A percentile compares a stretch with the other conserved stretches of the same genome.
These are phyloP conservation scores for Arthrobotrys megalospora DNA, from an alignment of 2,329 filamentous ascomycete species.

Conservation along the genomic window DNA sequence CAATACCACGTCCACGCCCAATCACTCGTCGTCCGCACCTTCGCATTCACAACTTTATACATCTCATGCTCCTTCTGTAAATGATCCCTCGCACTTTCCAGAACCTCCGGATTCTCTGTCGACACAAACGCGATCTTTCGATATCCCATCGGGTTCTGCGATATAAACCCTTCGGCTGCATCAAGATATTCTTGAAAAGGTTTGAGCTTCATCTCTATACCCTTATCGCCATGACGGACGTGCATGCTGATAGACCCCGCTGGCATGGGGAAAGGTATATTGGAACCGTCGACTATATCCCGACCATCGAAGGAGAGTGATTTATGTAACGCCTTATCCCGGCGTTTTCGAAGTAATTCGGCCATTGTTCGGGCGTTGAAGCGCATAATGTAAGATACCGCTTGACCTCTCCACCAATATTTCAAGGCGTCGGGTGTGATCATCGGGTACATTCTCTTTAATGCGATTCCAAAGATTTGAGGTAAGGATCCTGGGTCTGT, in stretches of 20 bases:
- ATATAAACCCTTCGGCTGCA: constrained; percentile 60
- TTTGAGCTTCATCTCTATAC: constrained; percentile 62
- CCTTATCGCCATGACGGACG: constrained; percentile 62
- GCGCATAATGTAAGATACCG: constrained; percentile 62
- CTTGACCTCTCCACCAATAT: constrained; percentile 64
- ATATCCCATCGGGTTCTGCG: constrained; percentile 61
- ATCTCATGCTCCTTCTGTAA: constrained; percentile 43
- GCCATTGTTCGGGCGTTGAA: constrained; percentile 62
- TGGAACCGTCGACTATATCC: constrained; percentile 32
- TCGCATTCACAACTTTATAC: constrained; percentile 52
- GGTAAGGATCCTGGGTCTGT: constrained; percentile 54
- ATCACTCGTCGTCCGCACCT: constrained; percentile 46
- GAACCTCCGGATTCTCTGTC: constrained; percentile 62
- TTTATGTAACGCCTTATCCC: constrained; percentile 37
- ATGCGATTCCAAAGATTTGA: constrained; percentile 56
- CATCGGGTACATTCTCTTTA: constrained; percentile 56
- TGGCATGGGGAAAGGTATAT: constrained; percentile 62
- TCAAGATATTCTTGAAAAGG: constrained; percentile 60
- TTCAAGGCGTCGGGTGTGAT: constrained; percentile 62
- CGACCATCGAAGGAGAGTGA: constrained; percentile 45
- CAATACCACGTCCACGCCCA: constrained; percentile 63
- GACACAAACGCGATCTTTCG: constrained; percentile 62
- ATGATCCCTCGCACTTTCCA: constrained; percentile 56
- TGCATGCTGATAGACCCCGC: constrained; percentile 63
- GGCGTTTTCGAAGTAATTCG: constrained; percentile 42